Evolutionary conservation across 1,139 yeast species (phyloP).

Genomic region (Meyerozyma guilliermondii): DNA sequence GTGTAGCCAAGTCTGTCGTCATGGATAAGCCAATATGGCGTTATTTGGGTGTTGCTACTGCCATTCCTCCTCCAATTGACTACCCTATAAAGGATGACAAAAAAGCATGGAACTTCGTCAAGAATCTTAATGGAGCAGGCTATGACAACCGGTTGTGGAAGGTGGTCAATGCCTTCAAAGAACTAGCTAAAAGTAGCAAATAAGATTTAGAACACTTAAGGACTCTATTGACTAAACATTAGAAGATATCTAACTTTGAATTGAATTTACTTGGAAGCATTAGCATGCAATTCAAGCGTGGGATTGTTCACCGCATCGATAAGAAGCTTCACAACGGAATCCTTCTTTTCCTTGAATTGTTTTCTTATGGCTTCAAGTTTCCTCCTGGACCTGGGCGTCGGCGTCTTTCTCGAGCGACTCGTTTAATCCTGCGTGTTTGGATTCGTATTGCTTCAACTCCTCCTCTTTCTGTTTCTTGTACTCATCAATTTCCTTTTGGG

Average conservation of each 20-base stretch:
- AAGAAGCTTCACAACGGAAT: slow-evolving; percentile 66
- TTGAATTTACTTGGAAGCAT: slow-evolving; percentile 37
- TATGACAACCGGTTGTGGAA: slow-evolving; percentile 75
- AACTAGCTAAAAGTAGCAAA: slow-evolving; percentile 34
- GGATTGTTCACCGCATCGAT: slow-evolving; percentile 79
- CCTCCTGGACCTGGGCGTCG: slow-evolving; percentile 54
- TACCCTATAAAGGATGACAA: slow-evolving; percentile 81
- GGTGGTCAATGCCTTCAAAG: slow-evolving; percentile 36
- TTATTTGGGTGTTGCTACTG: slow-evolving; percentile 56
- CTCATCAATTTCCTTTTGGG: slow-evolving; percentile 80
- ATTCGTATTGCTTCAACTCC: slow-evolving; percentile 71
- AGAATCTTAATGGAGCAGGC: slow-evolving; percentile 79
- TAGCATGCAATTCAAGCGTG: slow-evolving; percentile 75
- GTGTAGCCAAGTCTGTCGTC: slow-evolving; percentile 80
- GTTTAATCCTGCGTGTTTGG: slow-evolving; percentile 62
- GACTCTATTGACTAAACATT: not conserved
- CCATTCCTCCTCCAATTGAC: slow-evolving; percentile 83
- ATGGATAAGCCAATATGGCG: slow-evolving; percentile 72
- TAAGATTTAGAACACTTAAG: slow-evolving; percentile 2
- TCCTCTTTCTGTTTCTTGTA: slow-evolving; percentile 82
- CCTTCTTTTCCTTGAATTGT: slow-evolving; percentile 59
- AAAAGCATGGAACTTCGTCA: slow-evolving; percentile 84
- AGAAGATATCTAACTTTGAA: not conserved
- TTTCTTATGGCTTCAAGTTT: slow-evolving; percentile 58
- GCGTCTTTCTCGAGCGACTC: slow-evolving; percentile 71